Conservation (phyloP, 2,329 filamentous ascomycete genomes). For the Hymenoscyphus fraxineus region DNA sequence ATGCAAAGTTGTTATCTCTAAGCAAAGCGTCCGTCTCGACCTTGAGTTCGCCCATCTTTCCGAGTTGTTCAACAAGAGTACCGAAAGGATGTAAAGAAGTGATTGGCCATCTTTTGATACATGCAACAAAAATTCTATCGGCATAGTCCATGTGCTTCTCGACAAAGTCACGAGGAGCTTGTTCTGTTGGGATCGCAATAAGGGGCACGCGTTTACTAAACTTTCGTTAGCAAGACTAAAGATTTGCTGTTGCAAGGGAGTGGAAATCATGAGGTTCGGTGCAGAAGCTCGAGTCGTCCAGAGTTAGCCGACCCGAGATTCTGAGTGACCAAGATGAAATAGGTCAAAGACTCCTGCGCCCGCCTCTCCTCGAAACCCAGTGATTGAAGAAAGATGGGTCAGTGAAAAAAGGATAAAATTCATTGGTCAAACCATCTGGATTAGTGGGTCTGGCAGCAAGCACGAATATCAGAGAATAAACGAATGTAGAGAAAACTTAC, state of each 20-base stretch:
- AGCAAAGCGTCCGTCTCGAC: conserved; percentile 97
- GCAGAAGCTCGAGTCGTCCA: too few relatives aligned
- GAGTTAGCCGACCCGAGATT: too few relatives aligned
- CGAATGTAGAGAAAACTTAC: conserved; percentile 9
- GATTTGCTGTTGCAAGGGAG: too few relatives aligned
- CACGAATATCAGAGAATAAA: neutral
- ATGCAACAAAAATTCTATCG: conserved; percentile 96
- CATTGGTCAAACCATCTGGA: too few relatives aligned
- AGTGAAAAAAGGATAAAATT: too few relatives aligned
- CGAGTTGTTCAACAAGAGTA: conserved; percentile 93
- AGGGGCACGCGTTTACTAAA: conserved; percentile 80
- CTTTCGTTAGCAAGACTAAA: too few relatives aligned
- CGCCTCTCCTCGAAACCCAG: too few relatives aligned
- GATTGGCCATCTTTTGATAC: conserved; percentile 99
- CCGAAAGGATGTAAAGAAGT: conserved; percentile 99
- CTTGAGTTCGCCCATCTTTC: conserved; percentile 94
- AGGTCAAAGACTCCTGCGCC: too few relatives aligned
- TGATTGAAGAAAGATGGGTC: too few relatives aligned
- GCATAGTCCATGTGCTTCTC: conserved; percentile 98
- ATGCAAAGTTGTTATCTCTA: conserved; percentile 97
- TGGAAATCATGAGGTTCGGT: too few relatives aligned
- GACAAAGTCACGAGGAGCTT: conserved; percentile 95
- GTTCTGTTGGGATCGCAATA: conserved; percentile 97
- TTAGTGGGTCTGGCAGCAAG: too few relatives aligned
- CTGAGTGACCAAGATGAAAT: too few relatives aligned